Percentiles rank a stretch among this genome's conserved stretches.
phyloP scores from a whole-genome alignment of 371 early-diverging fungal species.

The Saksenaea vasiformis region DNA sequence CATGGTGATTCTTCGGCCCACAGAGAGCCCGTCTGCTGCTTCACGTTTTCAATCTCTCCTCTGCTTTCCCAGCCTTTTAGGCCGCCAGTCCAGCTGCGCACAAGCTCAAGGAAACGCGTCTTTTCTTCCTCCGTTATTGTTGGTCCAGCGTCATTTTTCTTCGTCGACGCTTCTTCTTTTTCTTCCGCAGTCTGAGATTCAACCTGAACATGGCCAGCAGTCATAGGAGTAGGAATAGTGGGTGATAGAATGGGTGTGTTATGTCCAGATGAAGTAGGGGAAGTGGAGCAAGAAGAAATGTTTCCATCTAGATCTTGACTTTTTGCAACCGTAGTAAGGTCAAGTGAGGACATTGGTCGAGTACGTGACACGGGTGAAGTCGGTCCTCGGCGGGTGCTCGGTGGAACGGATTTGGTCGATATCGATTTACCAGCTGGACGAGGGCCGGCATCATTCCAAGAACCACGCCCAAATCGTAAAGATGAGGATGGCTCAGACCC shows the following conservation, averaged over 20 bases:
- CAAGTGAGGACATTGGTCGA: constrained; percentile 2
- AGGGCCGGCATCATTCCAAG: constrained; percentile 13
- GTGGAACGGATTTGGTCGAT: constrained; percentile 8
- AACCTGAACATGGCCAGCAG: neutral
- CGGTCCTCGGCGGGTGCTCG: constrained; percentile 1
- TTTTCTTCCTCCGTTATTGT: constrained; percentile 45
- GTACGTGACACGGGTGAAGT: constrained; percentile 4
- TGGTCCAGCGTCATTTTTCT: neutral
- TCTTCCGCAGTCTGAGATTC: neutral
- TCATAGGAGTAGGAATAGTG: neutral
- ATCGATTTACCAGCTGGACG: constrained; percentile 9
- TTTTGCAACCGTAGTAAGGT: neutral
- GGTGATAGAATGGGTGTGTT: constrained; percentile 3
- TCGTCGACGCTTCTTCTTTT: neutral
- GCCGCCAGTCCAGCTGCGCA: constrained; percentile 50
- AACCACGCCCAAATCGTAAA: constrained; percentile 2
- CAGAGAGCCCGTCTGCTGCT: constrained; percentile 21
- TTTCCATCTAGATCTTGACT: neutral
- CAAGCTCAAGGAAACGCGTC: constrained; percentile 42
- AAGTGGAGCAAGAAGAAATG: neutral
- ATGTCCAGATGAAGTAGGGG: constrained; percentile 1
- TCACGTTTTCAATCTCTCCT: constrained; percentile 2
- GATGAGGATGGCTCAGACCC: constrained; percentile 3
- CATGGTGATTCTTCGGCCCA: constrained; percentile 44
- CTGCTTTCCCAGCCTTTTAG: constrained; percentile 34